These are phyloP conservation scores for Fonsecaea monophora DNA, from an alignment of 2,329 filamentous ascomycete genomes.

Conservation along the genomic window DNA sequence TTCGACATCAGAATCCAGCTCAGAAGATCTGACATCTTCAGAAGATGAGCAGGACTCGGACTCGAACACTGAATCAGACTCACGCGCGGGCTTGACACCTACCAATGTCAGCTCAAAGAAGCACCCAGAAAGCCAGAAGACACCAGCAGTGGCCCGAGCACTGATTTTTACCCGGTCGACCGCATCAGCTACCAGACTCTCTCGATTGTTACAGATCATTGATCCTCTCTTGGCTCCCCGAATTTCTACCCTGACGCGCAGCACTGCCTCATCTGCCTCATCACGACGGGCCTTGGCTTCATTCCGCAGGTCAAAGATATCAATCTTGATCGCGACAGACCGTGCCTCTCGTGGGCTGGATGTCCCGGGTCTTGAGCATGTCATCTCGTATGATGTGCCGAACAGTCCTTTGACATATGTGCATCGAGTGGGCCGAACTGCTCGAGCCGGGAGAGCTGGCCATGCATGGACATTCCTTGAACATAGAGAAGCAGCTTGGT, in stretches of 20 bases:
- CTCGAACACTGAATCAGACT: not conserved
- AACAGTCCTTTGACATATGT: constrained; percentile 96
- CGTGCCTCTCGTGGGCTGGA: constrained; percentile 93
- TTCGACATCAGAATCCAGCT: constrained; percentile 41
- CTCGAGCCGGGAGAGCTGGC: constrained; percentile 83
- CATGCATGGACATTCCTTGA: constrained; percentile 84
- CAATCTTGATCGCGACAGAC: constrained; percentile 94
- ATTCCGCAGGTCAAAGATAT: constrained; percentile 86
- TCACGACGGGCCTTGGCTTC: constrained; percentile 78
- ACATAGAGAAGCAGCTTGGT: constrained; percentile 86
- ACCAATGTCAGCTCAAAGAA: constrained; percentile 61
- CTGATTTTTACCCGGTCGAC: constrained; percentile 97
- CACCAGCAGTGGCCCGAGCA: constrained; percentile 85
- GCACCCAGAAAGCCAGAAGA: constrained; percentile 51
- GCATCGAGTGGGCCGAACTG: constrained; percentile 92
- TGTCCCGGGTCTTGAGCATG: constrained; percentile 87
- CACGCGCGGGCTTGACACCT: not conserved
- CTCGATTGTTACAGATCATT: constrained; percentile 83
- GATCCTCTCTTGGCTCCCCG: constrained; percentile 88
- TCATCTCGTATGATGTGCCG: constrained; percentile 94
- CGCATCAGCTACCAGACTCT: constrained; percentile 83
- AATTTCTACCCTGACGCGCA: constrained; percentile 82
- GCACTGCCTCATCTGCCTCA: constrained; percentile 36
- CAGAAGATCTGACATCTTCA: constrained; percentile 53
- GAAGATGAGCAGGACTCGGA: constrained; percentile 7